Base-by-base conservation (phyloP, 2,329 filamentous ascomycete genomes). In the Leptoxyphium fumago region DNA sequence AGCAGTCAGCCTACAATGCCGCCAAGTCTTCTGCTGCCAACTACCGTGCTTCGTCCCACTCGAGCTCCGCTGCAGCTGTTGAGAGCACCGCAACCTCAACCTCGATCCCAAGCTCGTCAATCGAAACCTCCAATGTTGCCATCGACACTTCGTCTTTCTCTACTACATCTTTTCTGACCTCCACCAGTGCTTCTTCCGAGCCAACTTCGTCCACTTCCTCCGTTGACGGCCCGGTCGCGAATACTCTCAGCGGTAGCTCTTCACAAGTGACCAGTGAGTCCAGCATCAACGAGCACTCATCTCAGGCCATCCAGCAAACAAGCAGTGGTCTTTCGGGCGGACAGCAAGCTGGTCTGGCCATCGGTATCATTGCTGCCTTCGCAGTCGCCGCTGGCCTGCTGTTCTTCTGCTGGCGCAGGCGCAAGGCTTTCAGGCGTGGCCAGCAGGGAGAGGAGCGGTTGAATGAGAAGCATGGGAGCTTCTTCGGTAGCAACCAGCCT, bases 311-410 rank as follows among this genome's bases (percentile, higher is more conserved):
- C 44, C 17, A 39, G 28, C n/a, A 45, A 21, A 29, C 18, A 26
- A 45, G 47, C 41, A 46, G 47, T 29, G 67, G 66, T 39, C 64
- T 72, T 63, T 67, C 63, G 40, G 59, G 60, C 42, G 59, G 72
- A 45, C 59, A 66, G 48, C 91, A 86, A 63, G 88, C 86, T 38
- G 91, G 91, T 47, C 75, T 95, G 48, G 85, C 82, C 5, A 79
- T 95, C 58, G 88, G 87, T 56, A 77, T 93, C 40, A 64, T 95
- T 29, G 70, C 81, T 6, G 76, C 75, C 41, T 54, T 94, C 21
- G 74, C 80, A 29, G 63, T 80, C 2, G 60, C 91, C 21, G 75
- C 78, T 28, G 67, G 78, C n/a, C 60, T 83, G 17, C 69, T 83
- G 15, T 81, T 85, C 58, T 78, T 93, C 61, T 61, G 85, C 47